Base-by-base conservation (phyloP, 805 yeast genomes). In the Helenozyma rhizophorensis region DNA sequence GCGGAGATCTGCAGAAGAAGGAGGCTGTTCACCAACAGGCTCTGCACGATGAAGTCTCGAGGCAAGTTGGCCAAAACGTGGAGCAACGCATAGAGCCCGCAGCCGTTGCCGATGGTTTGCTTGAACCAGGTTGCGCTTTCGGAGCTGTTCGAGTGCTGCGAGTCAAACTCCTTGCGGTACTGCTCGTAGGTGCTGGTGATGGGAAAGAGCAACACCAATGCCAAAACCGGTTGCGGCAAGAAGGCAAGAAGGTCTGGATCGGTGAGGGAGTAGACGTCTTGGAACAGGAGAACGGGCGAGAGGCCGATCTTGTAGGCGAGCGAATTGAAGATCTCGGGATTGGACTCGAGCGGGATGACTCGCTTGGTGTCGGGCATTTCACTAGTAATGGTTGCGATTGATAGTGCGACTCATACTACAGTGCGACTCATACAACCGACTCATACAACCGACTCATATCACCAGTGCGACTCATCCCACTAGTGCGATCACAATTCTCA, bases 81-180 rank as follows among this genome's bases (percentile, higher is more conserved):
- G 14, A 90, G 61, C 28, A 93, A 56, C 0, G 96, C 97, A 58
- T 83, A 86, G 21, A 94, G 71, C 4, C 98, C 98, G 62, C 98
- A 90, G 0, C 95, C 94, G 54, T 90, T 90, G 41, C 74, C 76
- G 12, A 93, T 76, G 1, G 88, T 78, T 51, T 90, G 98, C 45
- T 76, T 78, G 47, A 80, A 76, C 97, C 97, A 93, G n/a, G 70
- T 43, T 11, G 78, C 64, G 9, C 57, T 48, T 6, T 48, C 60
- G 5, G 52, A 42, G 14, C 47, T 36, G 29, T 65, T 66, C 27
- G 58, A 55, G 9, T 48, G 33, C 19, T 47, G 47, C 4, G 25
- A 37, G 36, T 76, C 81, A 27, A 66, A 71, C 11, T 44, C 40
- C 14, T 46, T 31, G 28, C 80, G 62, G 35, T 74, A 66, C 11